Conservation (phyloP, 441 rosid genomes). For the Omphalea diandra region DNA sequence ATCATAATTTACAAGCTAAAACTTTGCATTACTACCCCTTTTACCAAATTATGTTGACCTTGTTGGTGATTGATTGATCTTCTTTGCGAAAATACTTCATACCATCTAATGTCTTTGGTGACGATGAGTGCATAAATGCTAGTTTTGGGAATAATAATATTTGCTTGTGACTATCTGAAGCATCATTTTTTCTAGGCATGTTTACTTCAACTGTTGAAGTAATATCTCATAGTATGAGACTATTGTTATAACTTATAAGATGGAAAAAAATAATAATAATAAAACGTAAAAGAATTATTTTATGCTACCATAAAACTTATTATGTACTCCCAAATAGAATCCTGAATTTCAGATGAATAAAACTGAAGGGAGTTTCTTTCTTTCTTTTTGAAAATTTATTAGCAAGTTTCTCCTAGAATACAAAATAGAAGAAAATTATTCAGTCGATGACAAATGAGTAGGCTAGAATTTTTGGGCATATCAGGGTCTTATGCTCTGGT, state of each 20-base stretch:
- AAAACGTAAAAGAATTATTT: background rate
- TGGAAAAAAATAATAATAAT: background rate
- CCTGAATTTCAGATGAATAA: background rate
- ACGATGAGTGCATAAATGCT: background rate
- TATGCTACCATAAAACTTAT: background rate
- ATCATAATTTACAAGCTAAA: background rate
- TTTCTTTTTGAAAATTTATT: background rate
- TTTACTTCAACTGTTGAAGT: slow-evolving; percentile 1
- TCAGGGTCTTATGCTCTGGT: background rate
- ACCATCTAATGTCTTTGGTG: background rate
- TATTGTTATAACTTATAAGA: too few relatives aligned
- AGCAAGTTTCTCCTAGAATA: slow-evolving; percentile 1
- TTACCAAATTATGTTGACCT: background rate
- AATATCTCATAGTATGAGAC: background rate
- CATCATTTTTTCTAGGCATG: background rate
- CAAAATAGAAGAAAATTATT: background rate
- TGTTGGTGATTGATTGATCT: background rate
- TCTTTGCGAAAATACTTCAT: background rate
- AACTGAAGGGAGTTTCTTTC: too few relatives aligned
- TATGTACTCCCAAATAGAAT: background rate
- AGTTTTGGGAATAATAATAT: background rate
- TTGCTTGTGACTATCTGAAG: background rate
- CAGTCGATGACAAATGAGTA: background rate
- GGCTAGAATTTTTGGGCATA: background rate
- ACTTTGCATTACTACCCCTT: background rate